Base-by-base conservation (phyloP, 208 protist species). In the Crithidia bombi region DNA sequence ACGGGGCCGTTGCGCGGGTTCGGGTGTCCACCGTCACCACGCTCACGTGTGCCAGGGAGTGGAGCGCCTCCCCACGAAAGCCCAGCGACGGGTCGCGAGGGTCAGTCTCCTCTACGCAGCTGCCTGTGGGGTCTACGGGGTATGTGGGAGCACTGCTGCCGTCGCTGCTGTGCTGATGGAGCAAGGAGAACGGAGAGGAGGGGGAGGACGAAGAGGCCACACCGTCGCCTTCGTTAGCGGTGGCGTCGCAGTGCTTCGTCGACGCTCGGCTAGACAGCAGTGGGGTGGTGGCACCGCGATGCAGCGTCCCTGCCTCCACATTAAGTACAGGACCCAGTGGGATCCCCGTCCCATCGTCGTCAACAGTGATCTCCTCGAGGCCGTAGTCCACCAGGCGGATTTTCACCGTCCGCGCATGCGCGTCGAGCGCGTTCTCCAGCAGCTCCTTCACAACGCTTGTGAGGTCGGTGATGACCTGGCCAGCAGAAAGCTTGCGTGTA, bases 11-110 rank as follows among this genome's bases (percentile, higher is more conserved):
- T 50, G 57, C 58, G n/a, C 38, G 50, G 51, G 81, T 81, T 73
- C 88, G 86, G 10, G 91, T 93, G 36, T 87, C 78, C 19, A 98
- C 69, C 5, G 73, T 77, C 14, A 98, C 75, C n/a, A 87, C 72
- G 61, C 82, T 84, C 32, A 98, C 23, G 47, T 87, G 67, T 28
- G 92, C 95, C 47, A 99, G 81, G 10, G 95, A 97, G 54, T 95
- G 91, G 28, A 99, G 79, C n/a, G 98, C 98, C 75, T 99, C 98
- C 2, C 98, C 98, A 23, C 98, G 83, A 73, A 99, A 99, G 15
- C 98, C 98, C 0, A 96, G 78, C 30, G 90, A 86, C 2, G 71
- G 68, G 49, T 81, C 75, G 39, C 47, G 28, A 36, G 38, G 38
- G 5, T 54, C 23, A 21, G 62, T 69, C 7, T 44, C 64, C 9